Evolutionary conservation across 1,284 basidiomycete species (phyloP).

Genomic region (Peniophora sp.): DNA sequence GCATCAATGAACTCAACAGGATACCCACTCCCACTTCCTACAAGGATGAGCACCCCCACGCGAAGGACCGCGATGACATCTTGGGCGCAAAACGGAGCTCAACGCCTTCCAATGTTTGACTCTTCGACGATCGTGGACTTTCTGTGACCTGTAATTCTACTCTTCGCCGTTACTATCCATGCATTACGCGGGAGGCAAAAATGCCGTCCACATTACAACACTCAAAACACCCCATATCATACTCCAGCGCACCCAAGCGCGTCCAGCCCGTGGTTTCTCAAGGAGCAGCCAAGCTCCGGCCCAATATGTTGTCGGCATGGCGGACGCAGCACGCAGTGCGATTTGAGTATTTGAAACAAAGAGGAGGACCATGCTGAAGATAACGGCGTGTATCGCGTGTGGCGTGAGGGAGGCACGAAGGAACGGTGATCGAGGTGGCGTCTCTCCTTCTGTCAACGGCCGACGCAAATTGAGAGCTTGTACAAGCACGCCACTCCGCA

Average conservation of each 20-base stretch:
- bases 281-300: constrained; percentile 61
- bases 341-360: constrained; percentile 90
- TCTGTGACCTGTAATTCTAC: no score
- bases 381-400: constrained; percentile 62
- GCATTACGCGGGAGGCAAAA: constrained; percentile 82
- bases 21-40: no score
- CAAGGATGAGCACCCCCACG: no score
- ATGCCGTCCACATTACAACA: constrained; percentile 77
- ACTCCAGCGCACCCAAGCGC: constrained; percentile 65
- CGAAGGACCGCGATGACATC: no score
- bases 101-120: no score
- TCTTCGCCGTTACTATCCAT: no score
- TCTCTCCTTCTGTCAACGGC: constrained; percentile 6
- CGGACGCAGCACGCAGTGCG: constrained; percentile 70
- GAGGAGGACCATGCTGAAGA: constrained; percentile 57
- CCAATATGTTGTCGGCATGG: constrained; percentile 85
- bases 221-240: constrained; percentile 69
- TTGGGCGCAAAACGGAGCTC: no score
- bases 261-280: constrained; percentile 35
- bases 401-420: constrained; percentile 37
- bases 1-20: no score
- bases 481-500: constrained; percentile 17
- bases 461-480: constrained; percentile 13
- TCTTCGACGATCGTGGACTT: no score
- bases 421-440: constrained; percentile 16